Conservation (phyloP, 2,329 filamentous ascomycete genomes). For the Penicillium sp. region DNA sequence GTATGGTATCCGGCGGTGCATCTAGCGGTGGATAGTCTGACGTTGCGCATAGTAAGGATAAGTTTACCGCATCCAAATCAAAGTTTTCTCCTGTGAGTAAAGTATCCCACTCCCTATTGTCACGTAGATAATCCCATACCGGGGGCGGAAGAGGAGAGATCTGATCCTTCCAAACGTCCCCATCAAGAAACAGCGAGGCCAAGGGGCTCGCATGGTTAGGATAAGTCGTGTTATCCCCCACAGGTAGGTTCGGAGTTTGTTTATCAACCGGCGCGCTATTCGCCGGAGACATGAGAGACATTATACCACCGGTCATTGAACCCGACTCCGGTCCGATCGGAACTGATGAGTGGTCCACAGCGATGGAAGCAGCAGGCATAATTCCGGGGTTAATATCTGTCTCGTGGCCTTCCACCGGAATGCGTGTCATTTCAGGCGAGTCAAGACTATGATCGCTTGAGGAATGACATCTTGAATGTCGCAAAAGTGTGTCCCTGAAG, state of each 20-base stretch:
- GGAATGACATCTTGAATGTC: conserved; percentile 12
- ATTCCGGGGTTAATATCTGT: neutral
- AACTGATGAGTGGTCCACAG: neutral
- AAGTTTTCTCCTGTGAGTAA: conserved; percentile 20
- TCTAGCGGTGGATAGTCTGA: conserved; percentile 2
- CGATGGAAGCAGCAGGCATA: neutral
- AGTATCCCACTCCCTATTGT: conserved; percentile 3
- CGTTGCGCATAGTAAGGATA: conserved; percentile 7
- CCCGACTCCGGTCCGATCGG: neutral
- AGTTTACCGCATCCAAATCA: conserved; percentile 23
- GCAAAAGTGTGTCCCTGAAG: conserved; percentile 12
- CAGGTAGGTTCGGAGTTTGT: neutral
- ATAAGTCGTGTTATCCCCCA: neutral
- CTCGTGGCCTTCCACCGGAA: neutral
- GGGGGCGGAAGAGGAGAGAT: conserved; percentile 7
- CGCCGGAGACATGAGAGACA: conserved; percentile 2
- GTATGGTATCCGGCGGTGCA: neutral
- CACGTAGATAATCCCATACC: conserved; percentile 2
- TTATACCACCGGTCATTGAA: neutral
- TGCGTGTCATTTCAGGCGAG: neutral
- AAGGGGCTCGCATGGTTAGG: conserved; percentile 3
- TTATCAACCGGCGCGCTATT: conserved; percentile 4
- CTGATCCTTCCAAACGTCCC: conserved; percentile 10
- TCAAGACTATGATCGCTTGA: neutral
- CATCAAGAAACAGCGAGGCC: conserved; percentile 3